Base-by-base conservation (phyloP, 768 basidiomycete species). In the Lepiota brunneoincarnata region DNA sequence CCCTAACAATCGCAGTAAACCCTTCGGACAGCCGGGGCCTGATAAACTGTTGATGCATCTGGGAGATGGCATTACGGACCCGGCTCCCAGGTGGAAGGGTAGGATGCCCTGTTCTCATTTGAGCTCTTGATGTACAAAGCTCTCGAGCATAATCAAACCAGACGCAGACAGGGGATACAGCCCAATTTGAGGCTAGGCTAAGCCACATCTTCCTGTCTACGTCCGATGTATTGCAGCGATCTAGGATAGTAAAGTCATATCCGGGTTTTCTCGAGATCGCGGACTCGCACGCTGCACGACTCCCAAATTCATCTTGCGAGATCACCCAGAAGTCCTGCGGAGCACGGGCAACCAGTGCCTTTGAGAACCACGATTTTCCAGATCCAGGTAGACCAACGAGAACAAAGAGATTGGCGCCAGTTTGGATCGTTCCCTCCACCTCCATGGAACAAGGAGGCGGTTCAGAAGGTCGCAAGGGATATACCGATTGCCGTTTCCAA, bases 371-470 rank as follows among this genome's bases (percentile, higher is more conserved):
- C 0, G 81, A 78, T 63, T 85, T 85, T 20, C 83, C 83, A 0
- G 82, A 79, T 2, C 83, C 84, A 2, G 83, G 82, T 2, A 84
- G 74, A 6, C 84, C 83, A 5, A 84, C 80, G n/a, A 84, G 66
- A 11, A 85, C 52, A 60, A 82, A 69, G 6, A 86, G 63, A 52
- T 83, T 77, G 35, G 57, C 64, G 1, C 67, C 65, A 1, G 45
- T 17, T 4, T 26, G n/a, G n/a, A 77, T 60, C 1, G 57, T 58
- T 1, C 80, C 80, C 57, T 76, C 73, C 24, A 80, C 64, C 44
- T 75, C 74, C 51, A 79, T 58, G 11, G 75, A 59, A 54, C 76
- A 78, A 1, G 81, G 76, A 0, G 68, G 66, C 0, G 81, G 80
- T 63, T 84, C 82, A 1, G 75, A 73, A 1, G 77, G 76, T 6